Evolutionary conservation across 169 alveolate genomes (phyloP).

Genomic region (Eimeria falciformis): DNA sequence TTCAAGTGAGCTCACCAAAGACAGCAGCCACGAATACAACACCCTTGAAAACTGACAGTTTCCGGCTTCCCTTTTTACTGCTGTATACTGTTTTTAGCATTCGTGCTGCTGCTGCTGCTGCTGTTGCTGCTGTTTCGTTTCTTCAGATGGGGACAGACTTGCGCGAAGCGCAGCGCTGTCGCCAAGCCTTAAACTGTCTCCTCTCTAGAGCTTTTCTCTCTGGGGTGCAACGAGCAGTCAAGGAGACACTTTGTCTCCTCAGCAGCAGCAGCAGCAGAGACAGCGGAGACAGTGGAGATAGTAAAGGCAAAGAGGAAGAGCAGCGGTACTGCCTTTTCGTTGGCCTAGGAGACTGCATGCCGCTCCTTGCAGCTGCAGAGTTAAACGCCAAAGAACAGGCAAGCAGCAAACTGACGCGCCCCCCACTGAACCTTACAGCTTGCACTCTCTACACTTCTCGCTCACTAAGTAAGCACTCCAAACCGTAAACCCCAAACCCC

Average conservation of each 20-base stretch:
- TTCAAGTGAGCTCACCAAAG: background rate
- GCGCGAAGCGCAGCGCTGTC: conserved; percentile 6
- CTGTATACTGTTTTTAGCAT: background rate
- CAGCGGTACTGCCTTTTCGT: background rate
- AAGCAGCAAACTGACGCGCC: background rate
- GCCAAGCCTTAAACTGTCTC: background rate
- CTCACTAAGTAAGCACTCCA: background rate
- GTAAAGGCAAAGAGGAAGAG: background rate
- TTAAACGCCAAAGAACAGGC: background rate
- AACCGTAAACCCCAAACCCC: background rate
- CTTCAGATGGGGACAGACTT: conserved; percentile 16
- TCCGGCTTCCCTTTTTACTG: background rate
- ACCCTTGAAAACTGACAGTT: too few relatives aligned
- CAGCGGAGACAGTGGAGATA: background rate
- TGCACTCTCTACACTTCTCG: background rate
- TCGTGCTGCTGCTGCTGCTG: background rate
- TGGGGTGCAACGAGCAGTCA: background rate
- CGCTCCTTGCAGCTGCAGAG: background rate
- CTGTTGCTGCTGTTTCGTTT: background rate
- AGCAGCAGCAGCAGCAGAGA: background rate
- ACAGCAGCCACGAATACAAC: too few relatives aligned
- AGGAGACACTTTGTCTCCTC: background rate
- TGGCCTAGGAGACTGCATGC: conserved; percentile 15
- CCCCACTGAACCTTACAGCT: background rate
- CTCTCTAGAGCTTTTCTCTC: background rate